A percentile compares a stretch with the other conserved stretches of the same genome.
These are phyloP conservation scores for Exophiala aquamarina DNA, from an alignment of 2,329 filamentous ascomycete genomes.

Conservation along the genomic window DNA sequence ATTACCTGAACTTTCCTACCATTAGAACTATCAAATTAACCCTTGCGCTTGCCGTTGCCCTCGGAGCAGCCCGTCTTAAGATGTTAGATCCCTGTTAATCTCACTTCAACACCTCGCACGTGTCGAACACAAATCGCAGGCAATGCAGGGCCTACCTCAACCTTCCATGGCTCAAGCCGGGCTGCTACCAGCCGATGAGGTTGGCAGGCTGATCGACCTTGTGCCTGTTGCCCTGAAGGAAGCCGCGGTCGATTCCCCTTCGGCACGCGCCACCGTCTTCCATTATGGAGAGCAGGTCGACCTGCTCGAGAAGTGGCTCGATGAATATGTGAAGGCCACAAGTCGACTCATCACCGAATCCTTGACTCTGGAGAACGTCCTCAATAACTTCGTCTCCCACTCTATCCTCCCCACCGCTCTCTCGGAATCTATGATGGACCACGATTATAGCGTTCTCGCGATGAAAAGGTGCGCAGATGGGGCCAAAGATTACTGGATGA, in stretches of 20 bases:
- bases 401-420: constrained; percentile 71
- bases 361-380: constrained; percentile 72
- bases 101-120: too few species aligned
- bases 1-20: too few species aligned
- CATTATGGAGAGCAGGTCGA: constrained; percentile 94
- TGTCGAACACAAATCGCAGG: too few species aligned
- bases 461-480: constrained; percentile 83
- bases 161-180: too few species aligned
- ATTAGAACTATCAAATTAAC: too few species aligned
- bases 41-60: too few species aligned
- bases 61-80: too few species aligned
- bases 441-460: constrained; percentile 89
- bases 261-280: constrained; percentile 81
- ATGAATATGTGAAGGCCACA: constrained; percentile 64
- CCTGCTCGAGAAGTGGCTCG: constrained; percentile 88
- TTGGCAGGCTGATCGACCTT: constrained; percentile 47
- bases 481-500: constrained; percentile 82
- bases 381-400: constrained; percentile 73
- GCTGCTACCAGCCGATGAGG: constrained; percentile 27
- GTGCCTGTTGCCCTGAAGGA: constrained; percentile 84
- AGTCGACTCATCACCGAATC: constrained; percentile 65
- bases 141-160: too few species aligned
- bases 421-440: constrained; percentile 83
- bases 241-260: constrained; percentile 92
- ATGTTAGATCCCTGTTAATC: too few species aligned